Base-by-base conservation (phyloP, 305 asterid species). In the Solanum hybrid region DNA sequence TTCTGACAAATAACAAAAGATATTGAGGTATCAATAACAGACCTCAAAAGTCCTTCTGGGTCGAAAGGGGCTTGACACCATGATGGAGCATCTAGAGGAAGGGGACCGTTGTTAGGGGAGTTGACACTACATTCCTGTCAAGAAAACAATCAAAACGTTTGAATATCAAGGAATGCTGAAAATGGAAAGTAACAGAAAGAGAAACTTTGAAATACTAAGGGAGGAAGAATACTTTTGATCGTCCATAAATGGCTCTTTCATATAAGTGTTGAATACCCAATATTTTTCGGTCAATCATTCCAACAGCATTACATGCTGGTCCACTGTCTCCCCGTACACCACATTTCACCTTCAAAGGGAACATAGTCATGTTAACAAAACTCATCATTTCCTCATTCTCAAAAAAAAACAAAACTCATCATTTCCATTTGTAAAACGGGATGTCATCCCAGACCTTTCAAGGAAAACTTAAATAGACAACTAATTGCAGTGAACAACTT, bases 51-150 rank as follows among this genome's bases (percentile, higher is more conserved):
- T 81, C 98, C 98, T 93, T 95, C 98, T 17, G 98, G 98, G 77
- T 95, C 97, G 14, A 94, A 95, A 79, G 98, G 97, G 86, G 97
- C 96, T 90, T 88, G 94, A 86, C 98, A 95, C 98, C 98, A 95
- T 37, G 96, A 92, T 61, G 98, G 97, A 91, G 97, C 95, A 91
- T 91, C 91, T 41, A 91, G 92, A 31, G 98, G 98, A 87, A 93
- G 97, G 36, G 96, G 96, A 39, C 98, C 98, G 36, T 95, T 91
- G 91, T 95, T 95, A 37, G 98, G 98, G 68, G 96, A 95, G 92
- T 95, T 95, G 77, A 93, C 83, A 90, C 97, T 95, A 91, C 98
- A 95, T 92, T 94, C 93, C 98, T 95, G 94, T 89, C 89, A 87
- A 79, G 75, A 38, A 89, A 89, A 87, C 73, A 36, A 91, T 79